Base-by-base conservation (phyloP, 2,329 filamentous ascomycete genomes). In the Cytospora paraplurivora region DNA sequence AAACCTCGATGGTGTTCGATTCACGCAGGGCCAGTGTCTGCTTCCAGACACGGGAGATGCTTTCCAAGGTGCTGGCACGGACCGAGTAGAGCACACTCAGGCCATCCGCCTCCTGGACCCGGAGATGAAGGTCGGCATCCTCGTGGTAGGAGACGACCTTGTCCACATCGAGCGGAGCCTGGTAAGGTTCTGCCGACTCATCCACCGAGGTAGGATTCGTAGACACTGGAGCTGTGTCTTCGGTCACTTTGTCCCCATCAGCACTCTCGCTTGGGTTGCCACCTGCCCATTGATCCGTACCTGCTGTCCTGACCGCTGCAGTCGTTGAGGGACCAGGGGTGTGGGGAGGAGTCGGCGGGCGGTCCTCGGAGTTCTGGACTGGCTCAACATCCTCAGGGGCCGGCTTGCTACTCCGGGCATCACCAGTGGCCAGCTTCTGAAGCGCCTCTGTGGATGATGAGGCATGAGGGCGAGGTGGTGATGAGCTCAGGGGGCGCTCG, bases 71-170 rank as follows among this genome's bases (percentile, higher is more conserved):
- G 10, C 57, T 59, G 2, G 67, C 55, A 7, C 61, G 62, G 32
- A 69, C 68, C 37, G 68, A 56, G 56, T 68, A 71, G 7, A 67
- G 7, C 6, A 38, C 37, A 21, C 33, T 56, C 15, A 32, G n/a
- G 7, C 59, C 62, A 17, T 53, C 52, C 13, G 56, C 11, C 33
- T 64, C 61, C 19, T 50, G 59, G 4, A 69, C 65, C 55, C 59
- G 64, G 54, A 71, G 52, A 13, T 63, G 38, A 5, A 69, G 50
- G 57, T 71, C 67, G 33, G 67, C 68, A 15, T 71, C 56, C 2
- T 64, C 56, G 50, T 70, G 69, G 52, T 68, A 71, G 2, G 62
- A 63, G 21, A 64, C 55, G 6, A 27, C 44, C 49, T 62, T 59
- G 34, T 52, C 41, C 13, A 21, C 34, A 2, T 62, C 56, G 13